A percentile compares a stretch with the other conserved stretches of the same genome.
Evolutionary conservation across 345 rosid species (phyloP).

Genomic region (Ricinus communis): DNA sequence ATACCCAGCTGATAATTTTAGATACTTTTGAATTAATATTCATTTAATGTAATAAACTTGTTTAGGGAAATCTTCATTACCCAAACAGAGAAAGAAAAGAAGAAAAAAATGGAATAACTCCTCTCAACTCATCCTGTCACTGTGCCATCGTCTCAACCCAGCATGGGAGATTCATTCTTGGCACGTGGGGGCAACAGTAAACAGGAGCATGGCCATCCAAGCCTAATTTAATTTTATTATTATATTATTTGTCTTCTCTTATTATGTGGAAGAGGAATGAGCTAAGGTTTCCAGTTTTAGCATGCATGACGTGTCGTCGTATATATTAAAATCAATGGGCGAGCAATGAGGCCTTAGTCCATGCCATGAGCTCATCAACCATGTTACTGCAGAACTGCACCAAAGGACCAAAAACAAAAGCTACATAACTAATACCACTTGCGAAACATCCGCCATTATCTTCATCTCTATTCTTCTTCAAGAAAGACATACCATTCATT

Average conservation of each 20-base stretch:
- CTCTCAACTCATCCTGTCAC: too few relatives aligned
- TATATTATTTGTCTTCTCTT: not conserved
- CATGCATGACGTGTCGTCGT: constrained; percentile 4
- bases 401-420: not conserved
- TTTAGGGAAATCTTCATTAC: too few relatives aligned
- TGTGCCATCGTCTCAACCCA: too few relatives aligned
- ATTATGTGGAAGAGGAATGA: not conserved
- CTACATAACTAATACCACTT: constrained; percentile 12
- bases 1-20: too few relatives aligned
- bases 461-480: not conserved
- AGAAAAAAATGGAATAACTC: too few relatives aligned
- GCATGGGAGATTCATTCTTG: constrained; percentile 23
- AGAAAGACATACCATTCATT: not conserved
- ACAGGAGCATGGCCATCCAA: constrained; percentile 19
- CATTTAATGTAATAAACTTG: too few relatives aligned
- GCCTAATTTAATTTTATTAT: too few relatives aligned
- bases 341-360: not conserved
- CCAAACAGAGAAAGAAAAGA: too few relatives aligned
- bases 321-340: not conserved
- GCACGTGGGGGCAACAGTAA: constrained; percentile 42
- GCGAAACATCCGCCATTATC: constrained; percentile 10
- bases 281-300: constrained; percentile 17
- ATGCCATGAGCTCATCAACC: not conserved
- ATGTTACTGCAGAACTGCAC: not conserved
- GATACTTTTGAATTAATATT: too few relatives aligned